Percentiles rank a stretch among this genome's conserved stretches.
phyloP scores from a whole-genome alignment of 2,329 filamentous ascomycete species.

The Aspergillus hortae region DNA sequence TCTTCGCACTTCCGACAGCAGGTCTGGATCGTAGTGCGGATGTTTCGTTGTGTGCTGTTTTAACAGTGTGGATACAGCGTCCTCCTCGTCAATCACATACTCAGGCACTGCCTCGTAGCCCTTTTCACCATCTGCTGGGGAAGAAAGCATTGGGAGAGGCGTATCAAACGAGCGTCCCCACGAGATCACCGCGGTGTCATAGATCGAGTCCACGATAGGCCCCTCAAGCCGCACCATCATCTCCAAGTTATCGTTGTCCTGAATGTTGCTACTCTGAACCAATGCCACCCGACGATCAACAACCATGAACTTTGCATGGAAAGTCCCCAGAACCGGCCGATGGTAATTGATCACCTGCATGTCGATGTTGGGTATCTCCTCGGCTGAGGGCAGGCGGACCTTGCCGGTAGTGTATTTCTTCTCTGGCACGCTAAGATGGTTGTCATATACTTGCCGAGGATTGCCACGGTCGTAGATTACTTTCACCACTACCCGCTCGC shows the following conservation, averaged over 20 bases:
- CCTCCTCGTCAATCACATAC: slow-evolving; percentile 8
- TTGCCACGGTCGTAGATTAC: slow-evolving; percentile 72
- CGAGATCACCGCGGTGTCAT: slow-evolving; percentile 69
- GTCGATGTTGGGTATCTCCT: slow-evolving; percentile 69
- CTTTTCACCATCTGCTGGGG: slow-evolving; percentile 41
- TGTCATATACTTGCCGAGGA: slow-evolving; percentile 60
- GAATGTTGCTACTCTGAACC: slow-evolving; percentile 74
- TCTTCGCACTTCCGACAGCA: slow-evolving; percentile 59
- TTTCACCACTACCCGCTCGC: slow-evolving; percentile 62
- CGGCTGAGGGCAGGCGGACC: slow-evolving; percentile 58
- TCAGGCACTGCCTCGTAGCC: slow-evolving; percentile 21
- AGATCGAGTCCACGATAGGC: slow-evolving; percentile 70
- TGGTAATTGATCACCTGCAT: slow-evolving; percentile 73
- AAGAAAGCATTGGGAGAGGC: slow-evolving; percentile 54
- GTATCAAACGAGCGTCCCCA: slow-evolving; percentile 65
- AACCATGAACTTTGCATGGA: slow-evolving; percentile 75
- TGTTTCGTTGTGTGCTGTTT: slow-evolving; percentile 55
- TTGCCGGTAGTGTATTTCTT: slow-evolving; percentile 56
- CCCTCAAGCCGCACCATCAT: slow-evolving; percentile 78
- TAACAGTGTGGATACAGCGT: slow-evolving; percentile 16
- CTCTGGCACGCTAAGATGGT: slow-evolving; percentile 59
- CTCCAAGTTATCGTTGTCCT: slow-evolving; percentile 73
- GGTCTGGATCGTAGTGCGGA: slow-evolving; percentile 61
- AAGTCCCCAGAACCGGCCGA: slow-evolving; percentile 65
- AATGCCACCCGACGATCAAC: slow-evolving; percentile 69